Conservation (phyloP, 2,329 filamentous ascomycete species). For the Sporothrix inflata region DNA sequence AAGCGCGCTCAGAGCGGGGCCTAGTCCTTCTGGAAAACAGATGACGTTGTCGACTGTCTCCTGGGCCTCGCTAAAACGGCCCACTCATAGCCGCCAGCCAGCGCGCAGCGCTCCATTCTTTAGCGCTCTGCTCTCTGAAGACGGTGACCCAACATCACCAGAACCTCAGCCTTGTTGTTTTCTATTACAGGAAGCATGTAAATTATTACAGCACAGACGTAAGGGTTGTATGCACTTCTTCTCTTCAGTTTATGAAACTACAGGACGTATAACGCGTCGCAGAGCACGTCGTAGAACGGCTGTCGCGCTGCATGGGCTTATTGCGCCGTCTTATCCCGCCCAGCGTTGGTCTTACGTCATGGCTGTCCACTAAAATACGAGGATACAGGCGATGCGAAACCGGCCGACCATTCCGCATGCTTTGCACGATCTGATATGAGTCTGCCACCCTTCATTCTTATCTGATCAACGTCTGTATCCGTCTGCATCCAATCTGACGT, state of each 20-base stretch:
- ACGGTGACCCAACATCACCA: no score
- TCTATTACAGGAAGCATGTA: no score
- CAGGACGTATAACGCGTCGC: background rate
- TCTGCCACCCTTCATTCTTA: background rate
- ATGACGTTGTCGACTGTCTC: background rate
- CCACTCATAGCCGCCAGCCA: constrained; percentile 8
- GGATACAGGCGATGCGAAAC: background rate
- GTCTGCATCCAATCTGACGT: no score
- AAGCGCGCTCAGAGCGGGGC: background rate
- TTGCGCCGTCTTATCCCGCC: background rate
- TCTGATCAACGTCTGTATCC: background rate
- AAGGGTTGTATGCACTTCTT: no score
- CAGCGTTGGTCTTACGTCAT: background rate
- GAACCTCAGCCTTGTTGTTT: no score
- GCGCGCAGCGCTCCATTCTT: no score
- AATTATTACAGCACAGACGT: no score
- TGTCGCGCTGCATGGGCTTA: background rate
- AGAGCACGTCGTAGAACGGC: background rate
- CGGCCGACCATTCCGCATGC: background rate
- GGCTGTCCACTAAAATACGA: background rate
- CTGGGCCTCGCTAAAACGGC: background rate
- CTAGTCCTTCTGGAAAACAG: background rate
- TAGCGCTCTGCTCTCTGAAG: background rate
- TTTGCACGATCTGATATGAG: constrained; percentile 13
- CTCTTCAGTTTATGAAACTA: no score